phyloP scores from a whole-genome alignment of 176 grass and related monocot genomes.

The Secale cereale region DNA sequence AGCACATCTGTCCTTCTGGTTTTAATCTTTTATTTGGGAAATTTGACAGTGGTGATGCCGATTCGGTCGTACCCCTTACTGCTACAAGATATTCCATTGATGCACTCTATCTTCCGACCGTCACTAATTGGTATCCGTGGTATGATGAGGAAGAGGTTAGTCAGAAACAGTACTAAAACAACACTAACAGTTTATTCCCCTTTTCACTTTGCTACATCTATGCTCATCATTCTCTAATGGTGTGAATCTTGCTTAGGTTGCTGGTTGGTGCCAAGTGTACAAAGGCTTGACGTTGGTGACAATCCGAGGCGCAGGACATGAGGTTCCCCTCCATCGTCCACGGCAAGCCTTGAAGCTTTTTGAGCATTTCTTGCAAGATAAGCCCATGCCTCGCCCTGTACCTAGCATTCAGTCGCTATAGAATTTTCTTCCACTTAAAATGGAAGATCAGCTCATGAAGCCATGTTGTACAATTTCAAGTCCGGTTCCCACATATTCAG shows the following conservation, averaged over 20 bases:
- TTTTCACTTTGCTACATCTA: neutral
- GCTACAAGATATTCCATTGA: slow-evolving; percentile 80
- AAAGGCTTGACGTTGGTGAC: slow-evolving; percentile 58
- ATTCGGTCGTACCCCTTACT: slow-evolving; percentile 68
- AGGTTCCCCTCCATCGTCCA: slow-evolving; percentile 69
- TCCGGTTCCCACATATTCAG: neutral
- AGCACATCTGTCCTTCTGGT: neutral
- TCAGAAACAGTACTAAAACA: neutral
- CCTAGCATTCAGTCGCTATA: slow-evolving; percentile 32
- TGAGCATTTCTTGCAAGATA: slow-evolving; percentile 54
- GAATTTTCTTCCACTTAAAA: neutral
- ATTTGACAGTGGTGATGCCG: slow-evolving; percentile 68
- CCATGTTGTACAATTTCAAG: slow-evolving; percentile 4
- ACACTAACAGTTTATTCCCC: neutral
- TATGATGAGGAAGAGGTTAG: slow-evolving; percentile 57
- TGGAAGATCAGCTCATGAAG: neutral
- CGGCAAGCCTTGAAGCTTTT: slow-evolving; percentile 54
- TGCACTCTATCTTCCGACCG: slow-evolving; percentile 56
- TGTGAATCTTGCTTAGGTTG: slow-evolving; percentile 40
- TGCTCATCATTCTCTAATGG: neutral
- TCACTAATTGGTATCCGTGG: slow-evolving; percentile 78
- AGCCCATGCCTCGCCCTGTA: slow-evolving; percentile 46
- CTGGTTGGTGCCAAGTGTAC: slow-evolving; percentile 66
- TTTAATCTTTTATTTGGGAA: neutral
- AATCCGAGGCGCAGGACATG: slow-evolving; percentile 50